A percentile compares a stretch with the other conserved stretches of the same genome.
phyloP scores from a whole-genome alignment of 2,329 filamentous ascomycete genomes.

The Neofusicoccum cordaticola region DNA sequence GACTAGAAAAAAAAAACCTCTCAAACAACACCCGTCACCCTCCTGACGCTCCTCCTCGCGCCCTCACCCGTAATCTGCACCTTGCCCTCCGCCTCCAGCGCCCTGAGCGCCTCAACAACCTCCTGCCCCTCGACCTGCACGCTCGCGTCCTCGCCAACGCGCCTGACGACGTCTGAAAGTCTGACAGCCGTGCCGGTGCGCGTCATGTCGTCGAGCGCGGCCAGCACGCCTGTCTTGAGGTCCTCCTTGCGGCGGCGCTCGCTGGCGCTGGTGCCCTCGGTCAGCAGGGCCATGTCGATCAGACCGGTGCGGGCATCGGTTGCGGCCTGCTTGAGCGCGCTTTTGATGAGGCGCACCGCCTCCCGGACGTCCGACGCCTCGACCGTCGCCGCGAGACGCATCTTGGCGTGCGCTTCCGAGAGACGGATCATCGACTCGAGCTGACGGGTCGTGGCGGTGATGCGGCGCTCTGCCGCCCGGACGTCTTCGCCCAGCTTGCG shows the following conservation, averaged over 20 bases:
- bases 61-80: constrained; percentile 83
- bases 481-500: constrained; percentile 73
- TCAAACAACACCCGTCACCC: constrained; percentile 59
- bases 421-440: constrained; percentile 98
- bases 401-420: constrained; percentile 93
- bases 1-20: neutral
- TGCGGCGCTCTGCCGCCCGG: constrained; percentile 86
- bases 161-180: constrained; percentile 74
- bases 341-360: constrained; percentile 88
- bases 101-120: constrained; percentile 76
- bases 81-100: constrained; percentile 79
- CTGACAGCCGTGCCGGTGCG: constrained; percentile 61
- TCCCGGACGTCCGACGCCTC: constrained; percentile 81
- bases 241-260: constrained; percentile 81
- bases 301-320: constrained; percentile 86
- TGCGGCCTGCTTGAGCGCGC: constrained; percentile 93
- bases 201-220: constrained; percentile 76
- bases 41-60: constrained; percentile 73
- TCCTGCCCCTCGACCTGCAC: constrained; percentile 73
- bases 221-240: constrained; percentile 74
- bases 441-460: constrained; percentile 95
- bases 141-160: constrained; percentile 58
- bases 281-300: constrained; percentile 95
- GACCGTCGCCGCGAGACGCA: constrained; percentile 78
- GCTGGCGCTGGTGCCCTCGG: constrained; percentile 87